A percentile compares a stretch with the other conserved stretches of the same genome.
Evolutionary conservation across 2,329 filamentous ascomycete genomes (phyloP).

Genomic region (Sporothrix globosa): DNA sequence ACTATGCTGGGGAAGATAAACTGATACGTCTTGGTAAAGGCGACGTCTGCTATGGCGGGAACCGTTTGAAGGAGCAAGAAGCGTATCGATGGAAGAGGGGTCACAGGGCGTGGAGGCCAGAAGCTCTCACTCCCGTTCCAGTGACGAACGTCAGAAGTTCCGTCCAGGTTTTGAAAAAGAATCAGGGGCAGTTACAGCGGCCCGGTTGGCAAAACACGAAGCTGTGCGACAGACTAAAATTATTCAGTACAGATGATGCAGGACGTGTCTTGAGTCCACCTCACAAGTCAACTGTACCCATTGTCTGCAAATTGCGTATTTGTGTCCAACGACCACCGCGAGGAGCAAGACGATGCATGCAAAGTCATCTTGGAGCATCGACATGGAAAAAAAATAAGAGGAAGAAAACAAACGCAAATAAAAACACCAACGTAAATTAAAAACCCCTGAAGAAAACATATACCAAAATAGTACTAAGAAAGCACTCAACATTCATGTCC

Average conservation of each 20-base stretch:
- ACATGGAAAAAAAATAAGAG: background rate
- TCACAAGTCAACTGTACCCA: no score
- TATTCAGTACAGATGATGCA: no score
- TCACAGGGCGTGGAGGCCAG: background rate
- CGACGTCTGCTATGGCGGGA: background rate
- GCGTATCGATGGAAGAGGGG: background rate
- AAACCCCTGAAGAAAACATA: background rate
- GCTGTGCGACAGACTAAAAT: background rate
- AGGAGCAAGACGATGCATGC: background rate
- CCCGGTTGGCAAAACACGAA: background rate
- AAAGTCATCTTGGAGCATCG: background rate
- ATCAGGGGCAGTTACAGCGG: background rate
- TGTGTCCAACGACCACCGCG: background rate
- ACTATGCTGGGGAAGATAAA: background rate
- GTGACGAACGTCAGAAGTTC: background rate
- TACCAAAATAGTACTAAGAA: background rate
- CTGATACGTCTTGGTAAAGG: background rate
- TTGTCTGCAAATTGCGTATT: no score
- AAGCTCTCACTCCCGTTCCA: background rate
- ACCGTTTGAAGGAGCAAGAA: background rate
- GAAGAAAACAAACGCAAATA: background rate
- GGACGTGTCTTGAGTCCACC: no score
- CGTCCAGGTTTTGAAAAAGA: slow-evolving; percentile 10
- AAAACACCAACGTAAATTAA: background rate
- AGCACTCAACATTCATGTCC: background rate